Evolutionary conservation across 345 rosid genomes (phyloP).

Genomic region (Hibiscus mutabilis): DNA sequence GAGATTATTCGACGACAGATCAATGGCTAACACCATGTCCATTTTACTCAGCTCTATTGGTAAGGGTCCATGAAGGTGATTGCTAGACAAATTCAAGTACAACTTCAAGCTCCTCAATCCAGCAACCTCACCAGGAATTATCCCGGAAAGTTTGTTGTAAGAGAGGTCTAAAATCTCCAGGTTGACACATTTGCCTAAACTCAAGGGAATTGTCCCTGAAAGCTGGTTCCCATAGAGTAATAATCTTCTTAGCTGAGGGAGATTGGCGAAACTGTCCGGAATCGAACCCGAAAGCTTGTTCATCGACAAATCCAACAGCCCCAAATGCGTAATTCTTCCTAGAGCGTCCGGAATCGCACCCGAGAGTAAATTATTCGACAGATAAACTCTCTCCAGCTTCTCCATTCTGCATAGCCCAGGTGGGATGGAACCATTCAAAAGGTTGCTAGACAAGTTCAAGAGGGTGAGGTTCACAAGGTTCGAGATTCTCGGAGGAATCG

Average conservation of each 20-base stretch:
- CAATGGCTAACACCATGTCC: slow-evolving; percentile 92
- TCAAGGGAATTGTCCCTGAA: slow-evolving; percentile 65
- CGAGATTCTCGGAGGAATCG: slow-evolving; percentile 71
- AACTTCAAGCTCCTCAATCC: slow-evolving; percentile 70
- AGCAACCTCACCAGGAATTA: slow-evolving; percentile 60
- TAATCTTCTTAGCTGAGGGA: slow-evolving; percentile 67
- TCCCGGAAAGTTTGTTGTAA: slow-evolving; percentile 55
- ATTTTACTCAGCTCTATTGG: slow-evolving; percentile 85
- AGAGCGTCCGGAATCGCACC: slow-evolving; percentile 70
- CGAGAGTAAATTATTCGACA: slow-evolving; percentile 64
- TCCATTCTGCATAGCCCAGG: slow-evolving; percentile 47
- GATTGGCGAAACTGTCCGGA: slow-evolving; percentile 73
- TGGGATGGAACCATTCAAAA: slow-evolving; percentile 67
- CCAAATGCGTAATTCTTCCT: slow-evolving; percentile 65
- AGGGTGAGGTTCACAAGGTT: slow-evolving; percentile 68
- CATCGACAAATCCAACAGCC: slow-evolving; percentile 74
- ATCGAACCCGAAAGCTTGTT: slow-evolving; percentile 77
- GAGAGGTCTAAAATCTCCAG: slow-evolving; percentile 87
- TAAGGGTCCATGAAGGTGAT: slow-evolving; percentile 52
- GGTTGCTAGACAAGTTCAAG: slow-evolving; percentile 74
- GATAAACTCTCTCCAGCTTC: slow-evolving; percentile 69
- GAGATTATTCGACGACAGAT: slow-evolving; percentile 69
- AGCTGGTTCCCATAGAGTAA: slow-evolving; percentile 52
- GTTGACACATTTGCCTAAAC: slow-evolving; percentile 64
- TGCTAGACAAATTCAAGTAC: slow-evolving; percentile 77